These are phyloP conservation scores for Sclerotinia trifoliorum DNA, from an alignment of 2,329 filamentous ascomycete genomes.

Conservation along the genomic window DNA sequence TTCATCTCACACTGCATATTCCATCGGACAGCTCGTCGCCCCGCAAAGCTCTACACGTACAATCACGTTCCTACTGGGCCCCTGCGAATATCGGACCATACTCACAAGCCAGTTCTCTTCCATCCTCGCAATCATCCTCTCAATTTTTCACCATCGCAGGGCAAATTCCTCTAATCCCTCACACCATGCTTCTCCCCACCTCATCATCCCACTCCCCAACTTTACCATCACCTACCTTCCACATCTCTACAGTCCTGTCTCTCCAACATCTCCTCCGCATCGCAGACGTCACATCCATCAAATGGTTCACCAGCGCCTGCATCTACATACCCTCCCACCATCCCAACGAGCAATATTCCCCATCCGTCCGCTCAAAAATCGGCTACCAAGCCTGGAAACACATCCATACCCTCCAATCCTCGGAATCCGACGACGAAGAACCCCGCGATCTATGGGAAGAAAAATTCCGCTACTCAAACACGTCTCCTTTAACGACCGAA, in stretches of 20 bases:
- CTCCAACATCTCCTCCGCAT: constrained; percentile 91
- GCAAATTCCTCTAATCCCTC: constrained; percentile 84
- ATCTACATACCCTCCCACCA: constrained; percentile 61
- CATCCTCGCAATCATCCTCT: constrained; percentile 38
- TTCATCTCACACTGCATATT: constrained; percentile 48
- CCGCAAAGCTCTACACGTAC: constrained; percentile 72
- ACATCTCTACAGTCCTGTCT: constrained; percentile 65
- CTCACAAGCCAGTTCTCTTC: constrained; percentile 75
- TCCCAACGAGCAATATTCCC: constrained; percentile 39
- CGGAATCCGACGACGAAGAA: constrained; percentile 50
- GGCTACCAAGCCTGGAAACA: constrained; percentile 51
- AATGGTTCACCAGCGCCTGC: constrained; percentile 73
- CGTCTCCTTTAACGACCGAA: neutral
- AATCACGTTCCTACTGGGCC: constrained; percentile 94
- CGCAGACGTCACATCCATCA: constrained; percentile 66
- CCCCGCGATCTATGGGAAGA: constrained; percentile 68
- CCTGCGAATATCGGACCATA: constrained; percentile 97
- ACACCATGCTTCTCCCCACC: constrained; percentile 65
- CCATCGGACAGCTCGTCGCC: constrained; percentile 5
- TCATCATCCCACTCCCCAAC: neutral
- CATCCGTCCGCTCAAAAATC: constrained; percentile 43
- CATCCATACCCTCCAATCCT: constrained; percentile 34
- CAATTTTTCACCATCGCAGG: constrained; percentile 69
- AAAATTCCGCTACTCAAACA: constrained; percentile 50
- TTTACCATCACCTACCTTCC: constrained; percentile 40